Base-by-base conservation (phyloP, 352 stramenopile genomes). In the Pythium phragmitis region DNA sequence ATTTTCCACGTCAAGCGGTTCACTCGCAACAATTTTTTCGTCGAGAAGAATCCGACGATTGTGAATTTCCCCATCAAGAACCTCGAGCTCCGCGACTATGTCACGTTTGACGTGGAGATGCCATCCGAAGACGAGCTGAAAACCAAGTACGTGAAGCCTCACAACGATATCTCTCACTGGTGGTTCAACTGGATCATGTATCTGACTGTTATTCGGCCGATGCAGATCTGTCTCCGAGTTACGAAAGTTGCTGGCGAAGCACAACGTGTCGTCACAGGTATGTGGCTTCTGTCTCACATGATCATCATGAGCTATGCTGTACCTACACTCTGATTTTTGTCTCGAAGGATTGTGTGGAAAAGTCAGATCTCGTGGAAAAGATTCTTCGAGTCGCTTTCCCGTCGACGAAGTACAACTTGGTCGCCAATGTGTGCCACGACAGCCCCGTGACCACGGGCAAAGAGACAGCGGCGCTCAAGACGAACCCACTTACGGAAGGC, bases 31-130 rank as follows among this genome's bases (percentile, higher is more conserved):
- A 96, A 97, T 52, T 99, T 99, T 67, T 98, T 97, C 59, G 83
- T 92, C 1, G 98, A 99, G 81, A 99, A 99, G 79, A 99, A 99
- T 73, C 96, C 96, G 28, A 99, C 97, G 11, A 99, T 99, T 79
- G 97, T 99, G 8, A 98, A 98, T 36, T 99, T 99, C 65, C 97
- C 97, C 6, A 92, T 99, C 33, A 99, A 99, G 73, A 99, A 99
- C 74, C 80, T 99, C 19, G 97, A 99, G 75, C 76, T 99, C 45
- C 85, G 77, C 9, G 87, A 98, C 51, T 97, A 96, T 66, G 54
- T 97, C 37, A 80, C 83, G 48, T 65, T 89, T 33, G 74, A 88
- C 28, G 66, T 75, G 33, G 67, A 63, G 7, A 55, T 89, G 13
- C 74, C 68, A 42, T 77, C 80, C 0, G 72, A 87, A 45, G 76